phyloP scores from a whole-genome alignment of 177 flowering plant species.

The Vitis hybrid region DNA sequence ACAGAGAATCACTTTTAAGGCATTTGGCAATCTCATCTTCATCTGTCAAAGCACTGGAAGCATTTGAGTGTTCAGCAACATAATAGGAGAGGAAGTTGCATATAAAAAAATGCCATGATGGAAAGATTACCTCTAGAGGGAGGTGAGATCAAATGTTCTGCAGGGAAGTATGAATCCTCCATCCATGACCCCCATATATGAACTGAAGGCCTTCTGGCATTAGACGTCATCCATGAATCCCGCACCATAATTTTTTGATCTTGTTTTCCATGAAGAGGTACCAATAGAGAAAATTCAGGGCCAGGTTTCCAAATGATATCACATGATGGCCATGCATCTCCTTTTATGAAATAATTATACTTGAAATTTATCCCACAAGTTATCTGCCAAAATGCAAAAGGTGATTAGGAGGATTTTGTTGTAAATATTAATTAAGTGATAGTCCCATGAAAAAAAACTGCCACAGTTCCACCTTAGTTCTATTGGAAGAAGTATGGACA shows the following conservation, averaged over 20 bases:
- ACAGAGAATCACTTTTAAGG: constrained; percentile 22
- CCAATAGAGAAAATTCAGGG: constrained; percentile 58
- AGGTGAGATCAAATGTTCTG: constrained; percentile 13
- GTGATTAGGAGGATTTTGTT: not conserved
- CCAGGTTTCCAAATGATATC: constrained; percentile 71
- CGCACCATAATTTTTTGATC: constrained; percentile 42
- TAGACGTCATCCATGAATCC: constrained; percentile 56
- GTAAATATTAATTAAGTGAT: not conserved
- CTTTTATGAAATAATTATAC: constrained; percentile 65
- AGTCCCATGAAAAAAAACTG: not conserved
- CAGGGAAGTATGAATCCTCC: constrained; percentile 27
- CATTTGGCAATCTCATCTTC: constrained; percentile 29
- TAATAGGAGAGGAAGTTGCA: constrained; percentile 19
- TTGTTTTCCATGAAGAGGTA: constrained; percentile 34
- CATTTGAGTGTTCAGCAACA: constrained; percentile 85
- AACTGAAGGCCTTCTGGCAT: constrained; percentile 19
- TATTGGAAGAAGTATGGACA: too few species aligned
- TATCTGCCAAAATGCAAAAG: constrained; percentile 38
- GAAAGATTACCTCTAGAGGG: constrained; percentile 49
- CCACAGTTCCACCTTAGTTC: too few species aligned
- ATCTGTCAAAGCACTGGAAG: constrained; percentile 93
- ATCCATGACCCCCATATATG: constrained; percentile 40
- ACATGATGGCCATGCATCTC: constrained; percentile 44
- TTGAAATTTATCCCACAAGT: constrained; percentile 53
- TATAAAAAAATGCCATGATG: constrained; percentile 1